Base-by-base conservation (phyloP, 768 basidiomycete genomes). In the Cytidiella melzeri region DNA sequence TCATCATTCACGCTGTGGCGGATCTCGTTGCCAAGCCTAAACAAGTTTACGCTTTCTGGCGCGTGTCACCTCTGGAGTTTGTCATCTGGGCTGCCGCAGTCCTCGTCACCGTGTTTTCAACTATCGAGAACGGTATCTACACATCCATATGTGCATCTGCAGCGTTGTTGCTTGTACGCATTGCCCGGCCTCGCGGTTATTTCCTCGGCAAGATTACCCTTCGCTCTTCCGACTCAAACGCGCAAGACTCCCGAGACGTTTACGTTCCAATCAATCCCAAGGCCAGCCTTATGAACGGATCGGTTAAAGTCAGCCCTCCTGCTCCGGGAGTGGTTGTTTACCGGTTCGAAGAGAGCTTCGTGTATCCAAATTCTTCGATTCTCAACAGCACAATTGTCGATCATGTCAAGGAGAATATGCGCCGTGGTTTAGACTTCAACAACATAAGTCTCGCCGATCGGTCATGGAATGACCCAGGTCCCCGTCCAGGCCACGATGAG, bases 391-490 rank as follows among this genome's bases (percentile, higher is more conserved):
- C 74, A 2, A 68, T 99, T 20, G 86, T 93, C 20, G 84, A 86
- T 57, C 74, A 92, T 56, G 89, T 96, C 55, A 92, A 87, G 67
- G 69, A 67, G 47, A 73, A 83, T 58, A 91, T 85, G 59, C 76
- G 81, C 26, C 79, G 87, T 44, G 92, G 90, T 19, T 78, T 74
- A 58, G 87, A 94, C 64, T 73, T 87, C 65, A 73, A 74, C 45
- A 60, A 67, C n/a, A 71, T 90, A 53, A 76, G 67, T 48, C 67
- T 80, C 40, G 73, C 76, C 53, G 92, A 95, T 63, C 80, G 93
- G 38, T 78, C 90, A 11, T 99, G 95, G 95, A 99, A 99, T 62
- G 93, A 96, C 58, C 83, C 89, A 9, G 90, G 91, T 23, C 87
- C 88, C 18, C 58, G 64, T 43, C 71, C 73, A 15, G 72, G 74